phyloP scores from a whole-genome alignment of 306 rosid species.

The Neltuma alba region DNA sequence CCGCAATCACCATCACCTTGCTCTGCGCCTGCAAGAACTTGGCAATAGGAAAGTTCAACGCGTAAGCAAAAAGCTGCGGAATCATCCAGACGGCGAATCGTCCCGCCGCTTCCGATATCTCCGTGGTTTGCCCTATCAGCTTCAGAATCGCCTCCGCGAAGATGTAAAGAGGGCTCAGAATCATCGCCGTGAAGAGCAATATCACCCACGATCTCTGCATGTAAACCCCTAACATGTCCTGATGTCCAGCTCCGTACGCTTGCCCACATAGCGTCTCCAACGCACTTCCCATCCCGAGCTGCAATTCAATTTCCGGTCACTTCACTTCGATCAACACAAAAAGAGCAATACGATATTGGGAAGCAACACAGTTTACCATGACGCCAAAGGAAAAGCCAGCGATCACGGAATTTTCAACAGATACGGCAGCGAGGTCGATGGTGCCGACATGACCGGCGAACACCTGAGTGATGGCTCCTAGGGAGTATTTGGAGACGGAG shows the following conservation, averaged over 20 bases:
- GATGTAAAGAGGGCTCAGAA: conserved; percentile 51
- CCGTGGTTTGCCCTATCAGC: conserved; percentile 66
- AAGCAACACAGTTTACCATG: conserved; percentile 46
- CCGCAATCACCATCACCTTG: conserved; percentile 84
- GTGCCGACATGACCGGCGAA: conserved; percentile 82
- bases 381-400: conserved; percentile 85
- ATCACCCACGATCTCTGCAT: conserved; percentile 96
- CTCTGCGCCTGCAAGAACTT: conserved; percentile 89
- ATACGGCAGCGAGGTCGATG: conserved; percentile 81
- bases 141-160: conserved; percentile 56
- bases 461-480: conserved; percentile 81
- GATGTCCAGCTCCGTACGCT: conserved; percentile 77
- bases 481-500: conserved; percentile 75
- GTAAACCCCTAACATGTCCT: conserved; percentile 79
- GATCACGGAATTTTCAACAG: conserved; percentile 84
- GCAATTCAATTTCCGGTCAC: background rate
- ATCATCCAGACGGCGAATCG: conserved; percentile 76
- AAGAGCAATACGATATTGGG: background rate
- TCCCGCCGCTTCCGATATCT: conserved; percentile 76
- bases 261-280: conserved; percentile 92
- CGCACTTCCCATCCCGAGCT: conserved; percentile 97
- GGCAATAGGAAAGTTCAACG: conserved; percentile 69
- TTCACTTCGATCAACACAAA: no score
- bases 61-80: conserved; percentile 87
- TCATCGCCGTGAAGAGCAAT: conserved; percentile 43